A percentile compares a stretch with the other conserved stretches of the same genome.
phyloP scores from a whole-genome alignment of 805 yeast species.

The Torulaspora microellipsoides region DNA sequence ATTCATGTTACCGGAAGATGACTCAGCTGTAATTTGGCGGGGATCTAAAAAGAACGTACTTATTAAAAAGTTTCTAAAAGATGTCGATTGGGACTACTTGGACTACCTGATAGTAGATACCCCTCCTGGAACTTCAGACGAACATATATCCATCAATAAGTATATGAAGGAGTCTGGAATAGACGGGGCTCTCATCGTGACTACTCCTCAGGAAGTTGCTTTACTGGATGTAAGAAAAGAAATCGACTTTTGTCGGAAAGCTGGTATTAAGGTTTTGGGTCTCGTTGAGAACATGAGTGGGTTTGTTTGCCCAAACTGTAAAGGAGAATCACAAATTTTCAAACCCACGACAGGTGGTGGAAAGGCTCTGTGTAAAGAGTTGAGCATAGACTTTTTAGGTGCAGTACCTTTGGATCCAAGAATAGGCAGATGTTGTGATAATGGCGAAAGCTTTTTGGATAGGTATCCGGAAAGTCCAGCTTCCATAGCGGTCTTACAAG shows the following conservation, averaged over 20 bases:
- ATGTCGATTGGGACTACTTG: conserved; percentile 81
- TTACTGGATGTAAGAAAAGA: conserved; percentile 92
- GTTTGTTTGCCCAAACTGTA: conserved; percentile 93
- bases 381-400: conserved; percentile 76
- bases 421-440: conserved; percentile 83
- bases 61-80: conserved; percentile 88
- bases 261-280: conserved; percentile 80
- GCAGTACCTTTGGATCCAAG: conserved; percentile 95
- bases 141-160: conserved; percentile 84
- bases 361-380: conserved; percentile 70
- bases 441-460: conserved; percentile 80
- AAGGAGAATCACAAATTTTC: conserved; percentile 84
- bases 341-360: conserved; percentile 98
- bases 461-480: conserved; percentile 90
- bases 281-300: conserved; percentile 98
- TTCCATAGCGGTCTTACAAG: conserved; percentile 74
- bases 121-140: conserved; percentile 98
- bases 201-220: conserved; percentile 98
- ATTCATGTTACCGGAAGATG: conserved; percentile 88
- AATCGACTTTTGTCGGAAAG: conserved; percentile 89
- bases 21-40: conserved; percentile 94
- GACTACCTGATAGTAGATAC: conserved; percentile 92
- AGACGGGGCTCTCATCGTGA: conserved; percentile 91
- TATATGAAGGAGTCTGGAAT: conserved; percentile 86
- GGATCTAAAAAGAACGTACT: conserved; percentile 93